Conservation (phyloP, 352 stramenopile species). For the Pythium brachiatum region DNA sequence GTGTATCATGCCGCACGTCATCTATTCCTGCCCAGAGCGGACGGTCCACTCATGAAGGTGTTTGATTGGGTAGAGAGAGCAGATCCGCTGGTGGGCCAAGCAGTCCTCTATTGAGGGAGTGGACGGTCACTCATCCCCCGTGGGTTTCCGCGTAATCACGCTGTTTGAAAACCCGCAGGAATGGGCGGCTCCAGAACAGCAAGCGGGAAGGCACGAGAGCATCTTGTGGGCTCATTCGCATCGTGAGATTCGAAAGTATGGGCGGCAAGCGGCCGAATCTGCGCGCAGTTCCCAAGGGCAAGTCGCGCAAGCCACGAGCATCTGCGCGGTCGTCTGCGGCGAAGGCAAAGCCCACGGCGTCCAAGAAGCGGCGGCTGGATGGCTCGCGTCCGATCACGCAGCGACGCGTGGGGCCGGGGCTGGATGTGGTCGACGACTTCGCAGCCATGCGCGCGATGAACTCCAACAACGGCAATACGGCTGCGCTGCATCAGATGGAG, state of each 20-base stretch:
- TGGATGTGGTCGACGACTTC: slow-evolving; percentile 28
- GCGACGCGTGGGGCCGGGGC: slow-evolving; percentile 5
- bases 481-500: slow-evolving; percentile 30
- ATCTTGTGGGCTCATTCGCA: no score
- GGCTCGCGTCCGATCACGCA: neutral
- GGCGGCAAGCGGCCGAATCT: slow-evolving; percentile 11
- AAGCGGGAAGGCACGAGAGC: no score
- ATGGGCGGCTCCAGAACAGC: neutral
- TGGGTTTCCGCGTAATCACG: neutral
- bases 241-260: slow-evolving; percentile 3
- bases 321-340: neutral
- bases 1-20: slow-evolving; percentile 1
- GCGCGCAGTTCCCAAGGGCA: neutral
- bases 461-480: slow-evolving; percentile 17
- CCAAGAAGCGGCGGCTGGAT: slow-evolving; percentile 20
- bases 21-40: slow-evolving; percentile 1
- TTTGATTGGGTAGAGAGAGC: neutral
- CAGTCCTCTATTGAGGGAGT: neutral
- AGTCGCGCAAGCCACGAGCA: slow-evolving; percentile 4
- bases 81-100: neutral
- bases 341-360: neutral
- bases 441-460: slow-evolving; percentile 22
- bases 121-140: neutral
- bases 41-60: neutral
- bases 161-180: neutral